Evolutionary conservation across 2,329 filamentous ascomycete species (phyloP).

Genomic region (Aspergillus neoniger): DNA sequence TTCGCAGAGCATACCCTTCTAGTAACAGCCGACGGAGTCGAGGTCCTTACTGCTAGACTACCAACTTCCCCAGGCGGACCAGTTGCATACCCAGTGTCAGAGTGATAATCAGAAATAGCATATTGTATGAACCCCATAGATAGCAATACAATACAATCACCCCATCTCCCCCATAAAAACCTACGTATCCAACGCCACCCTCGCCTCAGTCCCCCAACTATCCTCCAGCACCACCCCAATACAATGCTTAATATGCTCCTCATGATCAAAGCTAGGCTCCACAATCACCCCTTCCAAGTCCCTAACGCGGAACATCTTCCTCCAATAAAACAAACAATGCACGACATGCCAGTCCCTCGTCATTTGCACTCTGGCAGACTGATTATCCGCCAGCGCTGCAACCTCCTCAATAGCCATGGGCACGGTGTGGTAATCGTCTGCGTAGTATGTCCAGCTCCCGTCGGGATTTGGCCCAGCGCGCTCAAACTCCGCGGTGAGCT

Average conservation of each 20-base stretch:
- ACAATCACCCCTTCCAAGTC: slow-evolving; percentile 2
- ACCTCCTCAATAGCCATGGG: slow-evolving; percentile 6
- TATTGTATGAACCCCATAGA: not conserved
- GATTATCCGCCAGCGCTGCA: not conserved
- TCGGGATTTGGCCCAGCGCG: slow-evolving; percentile 29
- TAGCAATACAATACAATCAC: not conserved
- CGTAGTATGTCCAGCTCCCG: slow-evolving; percentile 37
- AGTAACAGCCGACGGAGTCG: slow-evolving; percentile 76
- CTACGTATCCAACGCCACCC: slow-evolving; percentile 5
- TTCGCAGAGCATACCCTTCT: slow-evolving; percentile 69
- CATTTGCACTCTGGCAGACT: not conserved
- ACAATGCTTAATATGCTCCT: slow-evolving; percentile 19
- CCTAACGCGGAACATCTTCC: slow-evolving; percentile 24
- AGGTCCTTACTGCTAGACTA: slow-evolving; percentile 70
- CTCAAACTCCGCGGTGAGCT: slow-evolving; percentile 38
- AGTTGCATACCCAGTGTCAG: slow-evolving; percentile 53
- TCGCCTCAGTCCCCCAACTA: slow-evolving; percentile 9
- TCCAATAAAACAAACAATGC: slow-evolving; percentile 41
- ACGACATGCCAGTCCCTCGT: slow-evolving; percentile 33
- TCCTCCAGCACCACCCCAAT: slow-evolving; percentile 17
- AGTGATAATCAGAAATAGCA: too few species aligned
- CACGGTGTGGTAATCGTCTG: slow-evolving; percentile 26
- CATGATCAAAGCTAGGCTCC: slow-evolving; percentile 25
- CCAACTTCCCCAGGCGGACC: slow-evolving; percentile 70
- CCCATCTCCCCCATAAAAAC: not conserved